phyloP scores from a whole-genome alignment of 2,329 filamentous ascomycete species.

The Coniochaeta prunicola region DNA sequence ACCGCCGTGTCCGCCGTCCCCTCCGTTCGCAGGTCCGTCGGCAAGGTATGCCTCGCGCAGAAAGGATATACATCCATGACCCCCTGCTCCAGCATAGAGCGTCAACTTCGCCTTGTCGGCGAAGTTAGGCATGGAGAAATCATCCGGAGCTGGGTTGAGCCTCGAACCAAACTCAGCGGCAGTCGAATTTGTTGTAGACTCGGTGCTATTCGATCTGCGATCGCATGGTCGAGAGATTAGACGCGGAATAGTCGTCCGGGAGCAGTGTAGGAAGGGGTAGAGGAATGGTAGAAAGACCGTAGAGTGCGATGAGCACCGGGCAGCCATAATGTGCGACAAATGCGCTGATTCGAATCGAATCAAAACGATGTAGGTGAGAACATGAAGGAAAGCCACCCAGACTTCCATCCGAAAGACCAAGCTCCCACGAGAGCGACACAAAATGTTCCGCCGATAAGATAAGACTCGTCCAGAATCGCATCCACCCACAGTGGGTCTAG shows the following conservation, averaged over 20 bases:
- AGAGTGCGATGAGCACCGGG: slow-evolving; percentile 28
- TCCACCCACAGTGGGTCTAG: background rate
- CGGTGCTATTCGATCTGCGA: slow-evolving; percentile 15
- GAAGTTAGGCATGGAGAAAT: slow-evolving; percentile 78
- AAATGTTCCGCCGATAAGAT: slow-evolving; percentile 6
- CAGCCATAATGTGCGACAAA: slow-evolving; percentile 27
- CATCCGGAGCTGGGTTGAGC: slow-evolving; percentile 74
- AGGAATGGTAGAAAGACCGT: slow-evolving; percentile 39
- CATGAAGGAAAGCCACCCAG: slow-evolving; percentile 2
- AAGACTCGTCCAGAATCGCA: background rate
- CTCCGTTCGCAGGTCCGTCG: slow-evolving; percentile 87
- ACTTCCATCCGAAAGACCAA: background rate
- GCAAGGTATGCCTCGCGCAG: slow-evolving; percentile 83
- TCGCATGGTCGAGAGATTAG: slow-evolving; percentile 9
- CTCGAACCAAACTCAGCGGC: slow-evolving; percentile 37
- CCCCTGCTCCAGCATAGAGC: slow-evolving; percentile 72
- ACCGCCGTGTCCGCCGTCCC: slow-evolving; percentile 86
- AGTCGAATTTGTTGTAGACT: slow-evolving; percentile 23
- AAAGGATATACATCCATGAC: slow-evolving; percentile 92
- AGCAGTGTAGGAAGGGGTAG: slow-evolving; percentile 37
- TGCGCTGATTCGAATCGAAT: background rate
- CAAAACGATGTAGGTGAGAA: background rate
- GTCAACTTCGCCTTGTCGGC: slow-evolving; percentile 77
- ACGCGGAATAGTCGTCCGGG: slow-evolving; percentile 18
- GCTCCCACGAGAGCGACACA: background rate